Conservation (phyloP, 805 yeast species). For the Metschnikowia chrysomelidarum region DNA sequence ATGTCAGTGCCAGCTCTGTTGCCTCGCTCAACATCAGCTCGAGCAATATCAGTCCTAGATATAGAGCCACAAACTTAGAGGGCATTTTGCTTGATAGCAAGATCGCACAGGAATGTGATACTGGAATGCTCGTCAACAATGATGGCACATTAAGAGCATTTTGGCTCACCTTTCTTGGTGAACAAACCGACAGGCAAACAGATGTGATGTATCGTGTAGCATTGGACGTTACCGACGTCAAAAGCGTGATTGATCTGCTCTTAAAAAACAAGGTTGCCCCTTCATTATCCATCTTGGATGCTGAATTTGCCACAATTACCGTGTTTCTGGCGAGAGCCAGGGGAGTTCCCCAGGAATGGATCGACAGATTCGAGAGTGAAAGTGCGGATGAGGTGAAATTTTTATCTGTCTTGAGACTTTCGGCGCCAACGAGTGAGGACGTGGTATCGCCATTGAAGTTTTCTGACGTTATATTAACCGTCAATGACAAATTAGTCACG, state of each 20-base stretch:
- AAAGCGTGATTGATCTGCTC: conserved; percentile 53
- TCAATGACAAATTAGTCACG: conserved; percentile 62
- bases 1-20: conserved; percentile 74
- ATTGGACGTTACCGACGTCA: conserved; percentile 66
- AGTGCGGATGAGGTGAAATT: conserved; percentile 69
- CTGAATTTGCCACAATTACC: conserved; percentile 69
- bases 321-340: conserved; percentile 75
- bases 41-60: conserved; percentile 67
- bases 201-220: conserved; percentile 74
- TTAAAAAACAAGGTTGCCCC: conserved; percentile 49
- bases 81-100: conserved; percentile 73
- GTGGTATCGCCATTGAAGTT: conserved; percentile 40
- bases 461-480: conserved; percentile 78
- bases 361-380: conserved; percentile 59
- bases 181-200: conserved; percentile 49
- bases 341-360: conserved; percentile 89
- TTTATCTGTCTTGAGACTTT: conserved; percentile 65
- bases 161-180: conserved; percentile 85
- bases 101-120: conserved; percentile 66
- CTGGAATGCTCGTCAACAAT: conserved; percentile 74
- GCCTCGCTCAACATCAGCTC: conserved; percentile 72
- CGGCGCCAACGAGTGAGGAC: conserved; percentile 41
- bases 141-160: conserved; percentile 81
- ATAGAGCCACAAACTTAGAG: conserved; percentile 81
- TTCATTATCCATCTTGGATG: conserved; percentile 65